A percentile compares a stretch with the other conserved stretches of the same genome.
Evolutionary conservation across 192 early-diverging fungal genomes (phyloP).

Genomic region (Coemansia sp.): DNA sequence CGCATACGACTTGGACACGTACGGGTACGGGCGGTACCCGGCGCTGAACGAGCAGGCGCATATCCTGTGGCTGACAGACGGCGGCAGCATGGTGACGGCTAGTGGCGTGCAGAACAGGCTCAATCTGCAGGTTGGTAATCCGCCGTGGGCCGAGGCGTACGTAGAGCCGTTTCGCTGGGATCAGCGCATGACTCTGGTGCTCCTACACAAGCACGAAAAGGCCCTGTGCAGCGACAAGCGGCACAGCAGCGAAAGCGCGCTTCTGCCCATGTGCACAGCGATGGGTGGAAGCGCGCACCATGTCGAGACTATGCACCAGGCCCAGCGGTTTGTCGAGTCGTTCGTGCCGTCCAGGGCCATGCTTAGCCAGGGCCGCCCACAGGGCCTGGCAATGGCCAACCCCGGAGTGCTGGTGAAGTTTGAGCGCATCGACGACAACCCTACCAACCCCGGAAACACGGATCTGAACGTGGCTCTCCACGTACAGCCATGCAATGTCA

Average conservation of each 20-base stretch:
- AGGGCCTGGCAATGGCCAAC: constrained; percentile 10
- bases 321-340: constrained; percentile 63
- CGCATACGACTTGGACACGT: constrained; percentile 58
- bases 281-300: constrained; percentile 61
- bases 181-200: constrained; percentile 62
- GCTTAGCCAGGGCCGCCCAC: constrained; percentile 11
- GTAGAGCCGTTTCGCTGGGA: constrained; percentile 83
- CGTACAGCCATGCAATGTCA: constrained; percentile 26
- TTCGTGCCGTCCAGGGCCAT: constrained; percentile 17
- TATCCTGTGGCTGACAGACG: constrained; percentile 80
- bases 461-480: constrained; percentile 35
- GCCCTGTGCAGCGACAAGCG: constrained; percentile 26
- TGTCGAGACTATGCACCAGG: constrained; percentile 49
- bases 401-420: constrained; percentile 62
- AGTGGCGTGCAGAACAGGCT: constrained; percentile 53
- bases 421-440: constrained; percentile 54
- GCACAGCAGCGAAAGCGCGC: constrained; percentile 49
- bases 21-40: constrained; percentile 66
- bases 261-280: constrained; percentile 60
- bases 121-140: constrained; percentile 55
- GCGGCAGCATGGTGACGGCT: constrained; percentile 51
- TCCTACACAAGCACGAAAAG: constrained; percentile 49
- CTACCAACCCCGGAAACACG: constrained; percentile 27
- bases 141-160: constrained; percentile 62
- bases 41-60: constrained; percentile 57